Evolutionary conservation across 1,284 basidiomycete genomes (phyloP), one percentile per base, ranked within the genome.

Genomic region (Melampsora americana): DNA sequence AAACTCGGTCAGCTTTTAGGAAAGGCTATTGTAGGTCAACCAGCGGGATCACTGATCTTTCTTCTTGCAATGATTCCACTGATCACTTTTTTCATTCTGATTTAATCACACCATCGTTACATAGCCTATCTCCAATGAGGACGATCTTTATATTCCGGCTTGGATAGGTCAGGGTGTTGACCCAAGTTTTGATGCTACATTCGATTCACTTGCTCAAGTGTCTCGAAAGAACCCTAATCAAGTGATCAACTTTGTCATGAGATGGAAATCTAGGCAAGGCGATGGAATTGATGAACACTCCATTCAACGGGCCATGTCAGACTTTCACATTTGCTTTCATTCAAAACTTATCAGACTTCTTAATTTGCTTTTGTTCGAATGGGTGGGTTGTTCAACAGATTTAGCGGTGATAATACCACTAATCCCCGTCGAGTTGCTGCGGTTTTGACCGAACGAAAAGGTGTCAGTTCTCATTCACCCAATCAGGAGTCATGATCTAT

Each of bases 171-270:
- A 88, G 0, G 86, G 88, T 1, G 86, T 90, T 1, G 92, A 95
- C 80, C 82, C 86, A 1, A 87, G 89, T 75, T 92, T 95, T 79
- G 93, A 96, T 81, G 88, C 90, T 39, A 87, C 90, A 5, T 86
- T 96, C 42, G 85, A 87, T 6, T 92, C 93, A 1, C 86, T 98
- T 3, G 92, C 91, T 11, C 91, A 92, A 81, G 90, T 95, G 74
- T 92, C 92, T 1, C 89, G 90, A 77, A 92, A 91, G 72, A 89
- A 92, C 77, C 87, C 92, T 1, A 91, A 92, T 79, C 87, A 89
- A 50, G 92, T 97, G 5, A 86, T 95, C 44, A 92, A 94, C 78
- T 90, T 92, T 5, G 87, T 96, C 69, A 90, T 90, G 85, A 88
- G 90, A 26, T 98, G 95, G 95, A 87, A 92, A 77, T 86, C 89